Evolutionary conservation across 208 protist genomes (phyloP).

Genomic region (Acanthamoeba sp.): DNA sequence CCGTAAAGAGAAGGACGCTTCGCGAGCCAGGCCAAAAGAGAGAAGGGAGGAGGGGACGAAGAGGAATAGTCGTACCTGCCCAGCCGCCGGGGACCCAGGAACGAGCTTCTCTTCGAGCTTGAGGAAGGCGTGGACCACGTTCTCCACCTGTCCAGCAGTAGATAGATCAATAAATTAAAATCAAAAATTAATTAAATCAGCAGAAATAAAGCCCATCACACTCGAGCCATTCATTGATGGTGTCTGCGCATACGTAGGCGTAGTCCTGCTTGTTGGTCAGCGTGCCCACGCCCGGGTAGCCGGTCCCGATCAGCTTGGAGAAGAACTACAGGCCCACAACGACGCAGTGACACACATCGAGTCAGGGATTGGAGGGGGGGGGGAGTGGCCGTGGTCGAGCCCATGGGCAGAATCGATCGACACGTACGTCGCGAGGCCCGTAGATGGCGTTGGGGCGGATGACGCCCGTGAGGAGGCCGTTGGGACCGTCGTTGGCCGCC

Average conservation of each 20-base stretch:
- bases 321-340: neutral
- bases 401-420: too few relatives aligned
- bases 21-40: neutral
- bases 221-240: too few relatives aligned
- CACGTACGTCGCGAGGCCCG: conserved; percentile 26
- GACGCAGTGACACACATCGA: neutral
- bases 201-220: too few relatives aligned
- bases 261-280: conserved; percentile 43
- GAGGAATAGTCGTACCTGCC: neutral
- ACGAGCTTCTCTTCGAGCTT: conserved; percentile 1
- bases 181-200: too few relatives aligned
- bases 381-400: too few relatives aligned
- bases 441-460: conserved; percentile 22
- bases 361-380: neutral
- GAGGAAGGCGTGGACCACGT: conserved; percentile 21
- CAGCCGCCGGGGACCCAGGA: neutral
- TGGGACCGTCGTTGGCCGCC: neutral
- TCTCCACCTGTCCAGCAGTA: neutral
- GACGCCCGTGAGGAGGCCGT: neutral
- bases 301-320: neutral
- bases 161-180: neutral
- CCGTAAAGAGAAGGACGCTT: neutral
- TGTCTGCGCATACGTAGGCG: too few relatives aligned
- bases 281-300: conserved; percentile 4
- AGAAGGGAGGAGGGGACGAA: neutral